Base-by-base conservation (phyloP, 106 monocot species). In the Apostasia ramifera region DNA sequence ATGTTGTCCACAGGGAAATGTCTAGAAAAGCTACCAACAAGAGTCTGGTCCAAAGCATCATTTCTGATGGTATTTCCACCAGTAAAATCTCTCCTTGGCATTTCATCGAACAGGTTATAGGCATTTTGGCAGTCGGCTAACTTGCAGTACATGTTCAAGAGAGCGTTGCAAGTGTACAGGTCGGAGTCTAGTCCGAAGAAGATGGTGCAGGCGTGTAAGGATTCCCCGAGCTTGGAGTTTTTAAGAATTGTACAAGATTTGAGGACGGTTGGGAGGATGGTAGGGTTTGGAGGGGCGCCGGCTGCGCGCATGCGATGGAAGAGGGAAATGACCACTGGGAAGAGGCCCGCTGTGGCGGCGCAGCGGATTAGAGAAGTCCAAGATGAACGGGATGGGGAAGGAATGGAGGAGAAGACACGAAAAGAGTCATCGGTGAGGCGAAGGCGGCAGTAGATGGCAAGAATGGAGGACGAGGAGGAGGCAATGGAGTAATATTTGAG, bases 141-240 rank as follows among this genome's bases (percentile, higher is more conserved):
- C 59, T 93, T 93, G 55, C 73, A 75, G 77, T 89, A 93, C 75
- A 89, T 59, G 78, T 86, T 93, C 70, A 93, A 55, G 40, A 93
- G 83, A 1, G 93, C 89, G 46, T 93, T 93, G 53, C 70, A 60
- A 3, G 84, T 86, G 53, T 77, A 93, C 9, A 86, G 77, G 26
- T 84, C 80, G 1, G 81, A 65, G 51, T 57, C 55, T 5, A 78
- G 65, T 4, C 93, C 93, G 10, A 81, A 62, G 38, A 65, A 67
- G 8, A 93, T 26, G 12, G 74, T 72, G 43, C 56, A 74, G 0
- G 66, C 89, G 44, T 89, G 93, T 37, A 93, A 47, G 6, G 88
- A 76, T 4, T 57, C 70, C 0, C 77, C 89, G 48, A 93, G 80
- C 51, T 40, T 55, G 39, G 49, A 11, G n/a, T 71, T 65, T 8